Conservation (phyloP, 164 flowering plant species). For the Umbellularia californica region DNA sequence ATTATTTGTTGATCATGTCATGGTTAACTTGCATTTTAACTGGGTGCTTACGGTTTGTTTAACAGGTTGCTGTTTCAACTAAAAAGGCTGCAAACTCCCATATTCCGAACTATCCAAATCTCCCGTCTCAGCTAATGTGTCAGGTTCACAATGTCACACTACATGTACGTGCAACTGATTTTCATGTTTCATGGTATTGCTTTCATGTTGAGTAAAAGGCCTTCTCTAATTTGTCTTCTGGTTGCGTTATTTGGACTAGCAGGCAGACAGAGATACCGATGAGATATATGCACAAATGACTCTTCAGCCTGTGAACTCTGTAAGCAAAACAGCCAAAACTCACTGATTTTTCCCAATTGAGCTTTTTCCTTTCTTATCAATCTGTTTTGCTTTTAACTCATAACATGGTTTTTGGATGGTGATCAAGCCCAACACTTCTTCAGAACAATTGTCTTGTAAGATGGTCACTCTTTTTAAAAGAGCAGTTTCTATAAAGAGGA, state of each 20-base stretch:
- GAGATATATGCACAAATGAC: conserved; percentile 98
- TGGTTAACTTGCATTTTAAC: background rate
- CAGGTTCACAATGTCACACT: conserved; percentile 91
- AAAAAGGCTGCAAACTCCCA: conserved; percentile 72
- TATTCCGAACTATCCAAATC: conserved; percentile 89
- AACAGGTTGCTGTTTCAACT: conserved; percentile 94
- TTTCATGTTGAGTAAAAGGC: background rate
- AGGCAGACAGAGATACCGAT: conserved; percentile 98
- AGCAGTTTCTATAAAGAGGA: background rate
- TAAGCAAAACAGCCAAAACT: conserved; percentile 47
- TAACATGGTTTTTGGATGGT: background rate
- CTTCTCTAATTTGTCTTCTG: background rate
- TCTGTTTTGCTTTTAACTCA: background rate
- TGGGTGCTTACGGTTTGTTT: background rate
- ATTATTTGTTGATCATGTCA: background rate
- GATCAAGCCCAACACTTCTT: background rate
- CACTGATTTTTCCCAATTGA: background rate
- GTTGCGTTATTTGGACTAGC: conserved; percentile 7
- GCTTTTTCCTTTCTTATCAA: background rate
- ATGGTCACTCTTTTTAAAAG: background rate
- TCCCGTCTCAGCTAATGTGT: conserved; percentile 84
- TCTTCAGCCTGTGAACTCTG: conserved; percentile 90
- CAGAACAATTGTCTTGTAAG: background rate
- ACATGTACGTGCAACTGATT: conserved; percentile 57
- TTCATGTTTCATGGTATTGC: background rate